A percentile compares a stretch with the other conserved stretches of the same genome.
These are phyloP conservation scores for Cucurbita pepo DNA, from an alignment of 306 rosid species.

Conservation along the genomic window DNA sequence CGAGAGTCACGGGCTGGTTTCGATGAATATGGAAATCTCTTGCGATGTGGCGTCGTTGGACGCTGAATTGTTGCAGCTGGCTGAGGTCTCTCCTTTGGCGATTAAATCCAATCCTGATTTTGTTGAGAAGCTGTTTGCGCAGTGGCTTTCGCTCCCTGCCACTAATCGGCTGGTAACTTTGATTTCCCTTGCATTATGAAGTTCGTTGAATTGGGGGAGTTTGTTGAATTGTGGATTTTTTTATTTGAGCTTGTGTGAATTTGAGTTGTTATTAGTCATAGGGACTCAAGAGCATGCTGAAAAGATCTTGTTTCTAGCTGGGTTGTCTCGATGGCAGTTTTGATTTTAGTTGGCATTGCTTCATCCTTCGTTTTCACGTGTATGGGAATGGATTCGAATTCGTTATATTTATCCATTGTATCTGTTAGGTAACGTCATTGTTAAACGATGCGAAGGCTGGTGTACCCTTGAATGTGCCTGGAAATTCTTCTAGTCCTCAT, in stretches of 20 bases:
- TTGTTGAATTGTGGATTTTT: background rate
- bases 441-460: constrained; percentile 85
- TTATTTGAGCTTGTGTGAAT: background rate
- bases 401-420: background rate
- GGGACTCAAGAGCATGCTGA: background rate
- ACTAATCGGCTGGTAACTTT: constrained; percentile 60
- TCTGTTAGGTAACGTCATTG: constrained; percentile 54
- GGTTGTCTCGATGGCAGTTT: background rate
- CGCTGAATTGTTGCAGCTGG: constrained; percentile 79
- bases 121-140: constrained; percentile 68
- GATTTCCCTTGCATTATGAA: background rate
- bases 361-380: background rate
- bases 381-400: background rate
- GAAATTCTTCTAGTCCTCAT: constrained; percentile 88
- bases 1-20: constrained; percentile 21
- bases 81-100: constrained; percentile 62
- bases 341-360: background rate
- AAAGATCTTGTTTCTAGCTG: background rate
- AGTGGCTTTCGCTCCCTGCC: constrained; percentile 90
- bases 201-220: background rate
- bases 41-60: constrained; percentile 69
- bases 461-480: constrained; percentile 78
- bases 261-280: background rate
- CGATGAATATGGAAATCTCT: constrained; percentile 66
- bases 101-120: constrained; percentile 61